Evolutionary conservation across 495 filamentous ascomycete species (phyloP).

Genomic region (Pseudoneurospora amorphoporcata): DNA sequence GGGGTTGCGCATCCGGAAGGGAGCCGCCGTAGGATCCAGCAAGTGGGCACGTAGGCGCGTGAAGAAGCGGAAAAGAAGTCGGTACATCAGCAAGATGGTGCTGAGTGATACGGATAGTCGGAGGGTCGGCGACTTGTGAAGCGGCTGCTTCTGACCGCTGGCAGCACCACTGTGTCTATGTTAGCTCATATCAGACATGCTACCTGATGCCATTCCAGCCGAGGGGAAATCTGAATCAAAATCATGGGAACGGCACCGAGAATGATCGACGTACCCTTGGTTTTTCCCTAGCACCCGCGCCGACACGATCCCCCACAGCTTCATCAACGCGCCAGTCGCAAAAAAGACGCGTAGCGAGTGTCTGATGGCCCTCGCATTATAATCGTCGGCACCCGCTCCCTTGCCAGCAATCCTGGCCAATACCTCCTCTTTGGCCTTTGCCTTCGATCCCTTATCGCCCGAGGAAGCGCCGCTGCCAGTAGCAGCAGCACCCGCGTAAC

Average conservation of each 20-base stretch:
- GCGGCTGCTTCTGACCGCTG: conserved; percentile 32
- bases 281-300: conserved; percentile 32
- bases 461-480: not conserved
- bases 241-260: not conserved
- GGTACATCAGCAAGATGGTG: conserved; percentile 74
- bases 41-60: conserved; percentile 66
- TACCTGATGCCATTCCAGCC: not conserved
- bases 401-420: not conserved
- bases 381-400: conserved; percentile 44
- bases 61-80: conserved; percentile 85
- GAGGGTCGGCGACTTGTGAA: conserved; percentile 61
- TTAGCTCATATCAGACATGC: not conserved
- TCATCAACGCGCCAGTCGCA: conserved; percentile 56
- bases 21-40: conserved; percentile 57
- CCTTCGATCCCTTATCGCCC: conserved; percentile 1
- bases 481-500: not conserved
- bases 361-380: conserved; percentile 70
- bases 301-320: conserved; percentile 54
- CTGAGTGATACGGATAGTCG: conserved; percentile 74
- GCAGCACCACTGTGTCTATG: not conserved
- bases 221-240: not conserved
- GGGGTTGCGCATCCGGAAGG: conserved; percentile 78
- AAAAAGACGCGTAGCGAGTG: conserved; percentile 67
- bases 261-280: conserved; percentile 29
- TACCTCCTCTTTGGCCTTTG: conserved; percentile 12